Evolutionary conservation across 2,329 filamentous ascomycete species (phyloP), one percentile per base, ranked within the genome.

Genomic region (Xylaria sp.): DNA sequence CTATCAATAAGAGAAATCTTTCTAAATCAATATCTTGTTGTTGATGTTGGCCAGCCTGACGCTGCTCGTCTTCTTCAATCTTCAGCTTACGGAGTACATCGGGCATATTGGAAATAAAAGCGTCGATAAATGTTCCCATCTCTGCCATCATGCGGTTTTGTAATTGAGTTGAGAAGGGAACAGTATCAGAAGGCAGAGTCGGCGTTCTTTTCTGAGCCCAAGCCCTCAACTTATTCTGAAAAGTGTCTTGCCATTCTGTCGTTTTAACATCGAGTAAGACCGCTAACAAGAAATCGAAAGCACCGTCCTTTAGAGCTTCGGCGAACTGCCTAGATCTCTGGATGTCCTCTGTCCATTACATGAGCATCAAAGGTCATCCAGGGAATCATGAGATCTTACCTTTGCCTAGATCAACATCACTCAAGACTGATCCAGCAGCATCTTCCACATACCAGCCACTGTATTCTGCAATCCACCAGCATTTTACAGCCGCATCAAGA

Each of bases 381-480:
- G 51, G 69, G 64, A 66, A 66, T 70, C 0, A 8, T 58, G 15
- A 41, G 41, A 23, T 31, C 80, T 76, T 72, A 86, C 83, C 84
- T 79, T 86, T 82, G 72, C 89, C 87, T 15, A 93, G 82, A 75
- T 94, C 89, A 64, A 91, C 86, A 57, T 86, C 88, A 52, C 85
- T 84, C 33, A 90, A 84, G 31, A 85, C 84, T 58, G 87, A 85
- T 71, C 87, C 84, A 41, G 88, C 86, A 23, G 88, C 87, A 75
- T 91, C 88, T 74, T 97, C 94, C 67, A 93, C 86, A 78, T 94
- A 97, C 85, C 94, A 93, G 2, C 94, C 93, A 73, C 93, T 96
- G 81, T 98, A 98, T 77, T 98, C 94, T 39, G 93, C 91, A 56
- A 98, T 86, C 96, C 96, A 99, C 87, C 93, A 94, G 4, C 91